A percentile compares a stretch with the other conserved stretches of the same genome.
Evolutionary conservation across 345 rosid genomes (phyloP).

Genomic region (Hibiscus mutabilis): DNA sequence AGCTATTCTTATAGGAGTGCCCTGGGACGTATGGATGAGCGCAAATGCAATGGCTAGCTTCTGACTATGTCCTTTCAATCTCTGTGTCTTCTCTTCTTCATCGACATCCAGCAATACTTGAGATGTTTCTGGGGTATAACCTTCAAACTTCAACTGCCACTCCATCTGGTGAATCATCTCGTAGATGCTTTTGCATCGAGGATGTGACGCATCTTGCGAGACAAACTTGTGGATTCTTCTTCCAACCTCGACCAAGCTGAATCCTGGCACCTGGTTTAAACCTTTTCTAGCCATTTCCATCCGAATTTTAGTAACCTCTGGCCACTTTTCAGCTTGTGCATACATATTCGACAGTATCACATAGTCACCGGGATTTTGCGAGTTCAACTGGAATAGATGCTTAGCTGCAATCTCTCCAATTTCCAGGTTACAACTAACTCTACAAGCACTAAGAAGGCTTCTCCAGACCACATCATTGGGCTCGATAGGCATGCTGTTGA

Average conservation of each 20-base stretch:
- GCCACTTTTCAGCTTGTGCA: slow-evolving; percentile 53
- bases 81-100: slow-evolving; percentile 59
- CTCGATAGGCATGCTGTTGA: slow-evolving; percentile 42
- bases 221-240: slow-evolving; percentile 47
- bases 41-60: slow-evolving; percentile 76
- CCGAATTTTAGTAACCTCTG: slow-evolving; percentile 38
- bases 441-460: slow-evolving; percentile 64
- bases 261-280: slow-evolving; percentile 48
- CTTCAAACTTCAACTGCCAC: slow-evolving; percentile 84
- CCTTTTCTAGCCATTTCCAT: slow-evolving; percentile 34
- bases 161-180: slow-evolving; percentile 82
- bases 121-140: slow-evolving; percentile 51
- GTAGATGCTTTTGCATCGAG: slow-evolving; percentile 26
- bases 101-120: slow-evolving; percentile 51
- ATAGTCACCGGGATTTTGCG: slow-evolving; percentile 50
- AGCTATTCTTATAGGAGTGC: slow-evolving; percentile 51
- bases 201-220: slow-evolving; percentile 52
- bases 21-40: slow-evolving; percentile 42
- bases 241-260: slow-evolving; percentile 46
- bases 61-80: slow-evolving; percentile 67
- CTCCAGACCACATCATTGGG: slow-evolving; percentile 71
- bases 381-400: slow-evolving; percentile 28
- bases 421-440: slow-evolving; percentile 42
- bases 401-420: slow-evolving; percentile 48
- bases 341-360: slow-evolving; percentile 47